Base-by-base conservation (phyloP, 768 basidiomycete genomes). In the Jaapia argillacea region DNA sequence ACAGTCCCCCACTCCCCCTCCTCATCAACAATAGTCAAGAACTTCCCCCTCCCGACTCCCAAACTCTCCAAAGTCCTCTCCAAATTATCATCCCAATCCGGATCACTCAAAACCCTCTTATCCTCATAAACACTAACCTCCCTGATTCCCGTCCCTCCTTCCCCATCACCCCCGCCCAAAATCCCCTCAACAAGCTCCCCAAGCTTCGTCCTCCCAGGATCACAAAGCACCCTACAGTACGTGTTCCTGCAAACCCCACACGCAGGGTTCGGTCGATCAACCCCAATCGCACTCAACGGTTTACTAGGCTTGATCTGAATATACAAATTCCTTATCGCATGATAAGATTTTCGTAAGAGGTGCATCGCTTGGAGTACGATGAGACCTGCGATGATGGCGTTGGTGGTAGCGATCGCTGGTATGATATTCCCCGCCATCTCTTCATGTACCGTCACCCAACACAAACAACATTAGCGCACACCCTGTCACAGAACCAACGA, bases 351-450 rank as follows among this genome's bases (percentile, higher is more conserved):
- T 27, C 78, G 81, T 26, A 98, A 70, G 35, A 96, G 69, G 45
- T 91, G 84, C 18, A 97, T 65, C 0, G 92, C 86, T 59, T 97
- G 93, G 36, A 97, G 72, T 20, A 98, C 92, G 56, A 98, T 91
- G 28, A 94, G 68, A 0, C 94, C 96, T 0, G 96, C 85, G 51
- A 98, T 80, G 60, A 99, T 88, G 6, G 96, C 96, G 59, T 99
- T 99, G 20, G 96, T 99, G 3, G 96, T 99, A 4, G 96, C 96
- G 54, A 99, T 98, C 1, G 96, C 96, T 4, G 96, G 96, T 50
- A 98, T 99, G 54, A 99, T 98, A 62, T 99, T 99, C 6, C 96
- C 96, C 0, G 96, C 96, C 89, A 97, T 98, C 63, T 97, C 93
- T 94, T 59, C 18, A 20, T 20, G 22, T 4, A 31, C 23, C 3